Conservation (phyloP, 495 filamentous ascomycete species). For the Astrothelium subdiscretum region DNA sequence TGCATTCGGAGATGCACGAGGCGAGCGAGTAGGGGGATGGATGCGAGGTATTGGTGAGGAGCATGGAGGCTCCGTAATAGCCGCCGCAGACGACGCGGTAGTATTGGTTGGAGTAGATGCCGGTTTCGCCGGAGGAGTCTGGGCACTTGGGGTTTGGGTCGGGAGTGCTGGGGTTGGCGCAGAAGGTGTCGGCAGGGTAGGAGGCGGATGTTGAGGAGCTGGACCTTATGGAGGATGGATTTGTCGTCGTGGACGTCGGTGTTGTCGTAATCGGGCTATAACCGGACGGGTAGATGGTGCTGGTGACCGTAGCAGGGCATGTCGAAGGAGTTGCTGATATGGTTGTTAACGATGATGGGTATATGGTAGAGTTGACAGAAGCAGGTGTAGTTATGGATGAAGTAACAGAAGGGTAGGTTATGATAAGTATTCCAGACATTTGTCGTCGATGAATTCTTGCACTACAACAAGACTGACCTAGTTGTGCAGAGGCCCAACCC, state of each 20-base stretch:
- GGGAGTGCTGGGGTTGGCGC: not conserved
- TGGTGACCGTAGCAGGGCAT: not conserved
- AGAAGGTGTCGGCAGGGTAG: not conserved
- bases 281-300: not conserved
- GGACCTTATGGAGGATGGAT: not conserved
- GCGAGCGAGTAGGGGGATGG: not conserved
- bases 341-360: not conserved
- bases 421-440: not conserved
- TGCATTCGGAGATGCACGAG: not conserved
- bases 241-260: not conserved
- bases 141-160: not conserved
- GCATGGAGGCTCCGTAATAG: not conserved
- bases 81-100: constrained; percentile 1
- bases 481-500: not conserved
- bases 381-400: not conserved
- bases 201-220: not conserved
- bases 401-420: not conserved
- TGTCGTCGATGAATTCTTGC: not conserved
- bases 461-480: not conserved
- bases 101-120: not conserved
- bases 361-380: not conserved
- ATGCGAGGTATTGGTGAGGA: not conserved
- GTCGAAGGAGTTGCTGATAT: not conserved
- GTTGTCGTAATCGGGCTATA: not conserved
- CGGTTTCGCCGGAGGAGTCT: not conserved